Evolutionary conservation across 192 early-diverging fungal genomes (phyloP).

Genomic region (Nowakowskiella sp.): DNA sequence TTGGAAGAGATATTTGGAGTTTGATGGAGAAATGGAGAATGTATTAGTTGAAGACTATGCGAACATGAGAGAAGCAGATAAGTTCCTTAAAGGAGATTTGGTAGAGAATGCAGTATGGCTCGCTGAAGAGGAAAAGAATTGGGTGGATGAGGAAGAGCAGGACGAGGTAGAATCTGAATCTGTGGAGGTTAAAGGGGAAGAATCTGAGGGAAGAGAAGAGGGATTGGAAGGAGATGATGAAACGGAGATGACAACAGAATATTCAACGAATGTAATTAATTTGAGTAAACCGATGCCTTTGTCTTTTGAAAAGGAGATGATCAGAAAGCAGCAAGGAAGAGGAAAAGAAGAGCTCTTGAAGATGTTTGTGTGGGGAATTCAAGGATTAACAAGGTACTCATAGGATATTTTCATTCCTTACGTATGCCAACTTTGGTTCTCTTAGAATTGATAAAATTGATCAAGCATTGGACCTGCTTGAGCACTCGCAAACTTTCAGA

Average conservation of each 20-base stretch:
- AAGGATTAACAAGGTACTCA: slow-evolving; percentile 11
- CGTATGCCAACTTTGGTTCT: not conserved
- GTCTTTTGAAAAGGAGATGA: slow-evolving; percentile 17
- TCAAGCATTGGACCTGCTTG: slow-evolving; percentile 25
- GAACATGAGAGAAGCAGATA: too few species aligned
- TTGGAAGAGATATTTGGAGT: slow-evolving; percentile 24
- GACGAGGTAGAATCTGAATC: slow-evolving; percentile 2
- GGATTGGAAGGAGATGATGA: not conserved
- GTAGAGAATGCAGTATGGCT: not conserved
- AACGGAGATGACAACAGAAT: not conserved
- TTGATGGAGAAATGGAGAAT: slow-evolving; percentile 23
- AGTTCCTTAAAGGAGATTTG: not conserved
- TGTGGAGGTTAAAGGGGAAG: not conserved
- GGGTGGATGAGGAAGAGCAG: not conserved
- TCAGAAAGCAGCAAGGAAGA: slow-evolving; percentile 9
- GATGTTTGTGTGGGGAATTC: slow-evolving; percentile 12
- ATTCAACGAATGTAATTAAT: not conserved
- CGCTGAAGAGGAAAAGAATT: slow-evolving; percentile 5
- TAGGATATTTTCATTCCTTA: not conserved
- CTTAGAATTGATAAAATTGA: slow-evolving; percentile 18
- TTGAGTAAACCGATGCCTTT: not conserved
- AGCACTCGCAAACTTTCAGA: slow-evolving; percentile 24
- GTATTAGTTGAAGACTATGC: too few species aligned
- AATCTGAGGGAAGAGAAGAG: not conserved
- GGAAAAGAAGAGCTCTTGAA: slow-evolving; percentile 9